Conservation (phyloP, 768 basidiomycete genomes). For the Mycena epipterygia region DNA sequence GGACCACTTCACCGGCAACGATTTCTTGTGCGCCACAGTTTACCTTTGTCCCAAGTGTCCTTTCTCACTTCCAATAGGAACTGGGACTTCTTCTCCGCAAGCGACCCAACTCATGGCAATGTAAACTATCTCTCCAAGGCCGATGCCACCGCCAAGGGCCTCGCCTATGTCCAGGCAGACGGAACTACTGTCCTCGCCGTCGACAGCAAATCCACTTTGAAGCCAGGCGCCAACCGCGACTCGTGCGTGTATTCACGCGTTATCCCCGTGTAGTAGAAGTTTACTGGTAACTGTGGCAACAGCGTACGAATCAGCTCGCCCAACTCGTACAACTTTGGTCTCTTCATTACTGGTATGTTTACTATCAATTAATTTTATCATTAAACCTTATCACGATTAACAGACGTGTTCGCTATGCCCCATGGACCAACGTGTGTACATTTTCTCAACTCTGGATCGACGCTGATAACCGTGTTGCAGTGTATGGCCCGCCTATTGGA, state of each 20-base stretch:
- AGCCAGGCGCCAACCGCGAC: slow-evolving; percentile 66
- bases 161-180: slow-evolving; percentile 74
- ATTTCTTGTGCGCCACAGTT: slow-evolving; percentile 61
- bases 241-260: slow-evolving; percentile 54
- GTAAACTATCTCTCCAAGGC: slow-evolving; percentile 70
- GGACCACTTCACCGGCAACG: slow-evolving; percentile 54
- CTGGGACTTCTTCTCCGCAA: slow-evolving; percentile 74
- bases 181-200: slow-evolving; percentile 73
- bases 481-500: slow-evolving; percentile 72
- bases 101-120: slow-evolving; percentile 79
- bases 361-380: not conserved
- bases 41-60: not conserved
- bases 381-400: not conserved
- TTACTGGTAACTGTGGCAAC: slow-evolving; percentile 32
- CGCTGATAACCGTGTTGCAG: slow-evolving; percentile 46
- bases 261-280: slow-evolving; percentile 8
- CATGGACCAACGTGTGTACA: slow-evolving; percentile 55
- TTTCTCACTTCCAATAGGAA: slow-evolving; percentile 52
- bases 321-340: slow-evolving; percentile 72
- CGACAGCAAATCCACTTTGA: slow-evolving; percentile 65
- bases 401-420: slow-evolving; percentile 75
- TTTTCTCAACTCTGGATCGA: not conserved
- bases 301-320: slow-evolving; percentile 79
- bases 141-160: slow-evolving; percentile 63
- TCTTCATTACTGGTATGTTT: slow-evolving; percentile 72